These are phyloP conservation scores for Phytopythium helicoides DNA, from an alignment of 352 stramenopile genomes.

Conservation along the genomic window DNA sequence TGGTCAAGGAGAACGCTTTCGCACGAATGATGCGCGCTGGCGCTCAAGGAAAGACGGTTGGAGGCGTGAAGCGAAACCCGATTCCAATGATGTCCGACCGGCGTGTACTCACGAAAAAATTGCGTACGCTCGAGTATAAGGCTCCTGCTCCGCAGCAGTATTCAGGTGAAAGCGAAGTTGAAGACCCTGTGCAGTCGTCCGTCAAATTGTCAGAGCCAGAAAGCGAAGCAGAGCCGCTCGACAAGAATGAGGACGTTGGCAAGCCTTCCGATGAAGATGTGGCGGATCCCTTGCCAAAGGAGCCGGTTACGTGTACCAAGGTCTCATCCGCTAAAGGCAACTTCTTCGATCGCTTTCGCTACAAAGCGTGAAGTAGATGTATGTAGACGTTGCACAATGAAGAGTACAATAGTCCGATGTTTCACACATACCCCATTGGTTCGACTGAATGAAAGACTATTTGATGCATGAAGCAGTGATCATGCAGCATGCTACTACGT, in stretches of 20 bases:
- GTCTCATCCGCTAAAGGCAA: background rate
- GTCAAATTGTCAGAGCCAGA: background rate
- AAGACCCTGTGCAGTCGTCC: no score
- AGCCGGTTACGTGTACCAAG: background rate
- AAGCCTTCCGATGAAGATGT: no score
- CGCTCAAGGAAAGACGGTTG: slow-evolving; percentile 47
- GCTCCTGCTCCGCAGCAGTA: no score
- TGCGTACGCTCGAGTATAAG: background rate
- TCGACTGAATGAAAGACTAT: no score
- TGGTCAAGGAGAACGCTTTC: slow-evolving; percentile 71
- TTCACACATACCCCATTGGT: no score
- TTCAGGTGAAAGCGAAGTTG: no score
- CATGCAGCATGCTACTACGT: slow-evolving; percentile 21
- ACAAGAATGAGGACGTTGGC: no score
- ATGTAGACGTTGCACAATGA: background rate
- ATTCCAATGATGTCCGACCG: background rate
- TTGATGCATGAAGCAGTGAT: no score
- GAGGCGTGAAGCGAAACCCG: slow-evolving; percentile 45
- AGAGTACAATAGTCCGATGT: no score
- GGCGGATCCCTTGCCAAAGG: no score
- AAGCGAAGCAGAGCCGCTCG: background rate
- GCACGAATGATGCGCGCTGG: slow-evolving; percentile 77
- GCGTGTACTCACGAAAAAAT: background rate
- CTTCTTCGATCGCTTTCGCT: slow-evolving; percentile 35
- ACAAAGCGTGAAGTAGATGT: slow-evolving; percentile 17